Evolutionary conservation across 192 early-diverging fungal genomes (phyloP).

Genomic region (Coemansia sp.): DNA sequence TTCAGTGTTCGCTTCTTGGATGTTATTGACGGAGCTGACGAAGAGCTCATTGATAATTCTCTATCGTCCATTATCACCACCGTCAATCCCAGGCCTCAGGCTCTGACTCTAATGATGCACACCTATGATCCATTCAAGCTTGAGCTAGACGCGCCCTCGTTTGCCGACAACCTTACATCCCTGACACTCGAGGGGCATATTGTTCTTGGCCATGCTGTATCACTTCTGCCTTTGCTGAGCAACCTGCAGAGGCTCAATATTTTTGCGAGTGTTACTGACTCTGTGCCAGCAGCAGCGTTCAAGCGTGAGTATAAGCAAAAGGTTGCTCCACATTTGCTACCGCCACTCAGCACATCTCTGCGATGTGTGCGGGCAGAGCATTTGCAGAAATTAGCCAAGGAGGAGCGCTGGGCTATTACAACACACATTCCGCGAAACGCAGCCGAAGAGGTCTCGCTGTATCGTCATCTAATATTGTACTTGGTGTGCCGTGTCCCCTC

Average conservation of each 20-base stretch:
- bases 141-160: background rate
- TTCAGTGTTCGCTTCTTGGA: conserved; percentile 19
- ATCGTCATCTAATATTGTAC: too few species aligned
- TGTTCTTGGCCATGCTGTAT: too few species aligned
- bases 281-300: background rate
- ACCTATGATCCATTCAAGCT: background rate
- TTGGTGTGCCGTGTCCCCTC: too few species aligned
- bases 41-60: background rate
- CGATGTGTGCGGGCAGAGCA: background rate
- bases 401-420: too few species aligned
- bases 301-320: background rate
- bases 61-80: background rate
- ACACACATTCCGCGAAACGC: too few species aligned
- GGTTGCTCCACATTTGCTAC: background rate
- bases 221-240: background rate
- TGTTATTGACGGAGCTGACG: background rate
- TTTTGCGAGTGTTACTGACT: background rate
- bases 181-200: too few species aligned
- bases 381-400: too few species aligned
- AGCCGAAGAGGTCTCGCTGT: too few species aligned
- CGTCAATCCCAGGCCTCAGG: background rate
- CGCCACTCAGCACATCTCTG: background rate
- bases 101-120: conserved; percentile 13
- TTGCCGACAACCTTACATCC: too few species aligned
- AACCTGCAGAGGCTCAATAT: conserved; percentile 5